A percentile compares a stretch with the other conserved stretches of the same genome.
Conservation (phyloP, 495 filamentous ascomycete species). For the Tuber calosporum region DNA sequence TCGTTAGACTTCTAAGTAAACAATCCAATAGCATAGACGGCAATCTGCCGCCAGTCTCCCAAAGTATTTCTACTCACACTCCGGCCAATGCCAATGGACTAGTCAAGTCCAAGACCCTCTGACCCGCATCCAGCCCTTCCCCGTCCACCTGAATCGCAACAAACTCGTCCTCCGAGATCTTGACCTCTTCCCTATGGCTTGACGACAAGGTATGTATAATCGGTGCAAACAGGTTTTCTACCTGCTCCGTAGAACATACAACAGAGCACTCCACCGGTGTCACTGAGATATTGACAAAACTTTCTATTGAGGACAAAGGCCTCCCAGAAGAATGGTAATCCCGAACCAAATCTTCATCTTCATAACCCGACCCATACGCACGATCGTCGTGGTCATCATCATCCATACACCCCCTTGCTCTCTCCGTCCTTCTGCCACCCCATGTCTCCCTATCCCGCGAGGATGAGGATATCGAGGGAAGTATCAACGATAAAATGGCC, state of each 20-base stretch:
- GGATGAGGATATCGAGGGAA: constrained; percentile 47
- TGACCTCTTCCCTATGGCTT: constrained; percentile 50
- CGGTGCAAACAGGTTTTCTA: constrained; percentile 65
- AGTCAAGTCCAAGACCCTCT: constrained; percentile 84
- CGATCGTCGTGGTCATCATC: constrained; percentile 9
- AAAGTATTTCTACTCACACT: constrained; percentile 54
- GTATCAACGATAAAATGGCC: constrained; percentile 74
- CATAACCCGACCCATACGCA: neutral
- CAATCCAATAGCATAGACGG: neutral
- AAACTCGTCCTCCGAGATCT: constrained; percentile 74
- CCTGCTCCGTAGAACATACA: constrained; percentile 69
- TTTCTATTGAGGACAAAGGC: constrained; percentile 46
- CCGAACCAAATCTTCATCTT: constrained; percentile 20
- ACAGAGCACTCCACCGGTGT: constrained; percentile 91
- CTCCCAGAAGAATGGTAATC: constrained; percentile 35
- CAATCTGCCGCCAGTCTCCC: neutral
- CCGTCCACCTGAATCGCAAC: constrained; percentile 81
- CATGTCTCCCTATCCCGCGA: neutral
- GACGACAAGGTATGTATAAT: constrained; percentile 51
- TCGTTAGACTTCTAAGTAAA: constrained; percentile 6
- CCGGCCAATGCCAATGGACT: constrained; percentile 84
- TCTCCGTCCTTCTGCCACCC: neutral
- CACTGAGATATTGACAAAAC: constrained; percentile 87
- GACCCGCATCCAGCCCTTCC: constrained; percentile 85
- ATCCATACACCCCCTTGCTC: neutral